phyloP scores from a whole-genome alignment of 1,284 basidiomycete species.

The Pterula multifida region DNA sequence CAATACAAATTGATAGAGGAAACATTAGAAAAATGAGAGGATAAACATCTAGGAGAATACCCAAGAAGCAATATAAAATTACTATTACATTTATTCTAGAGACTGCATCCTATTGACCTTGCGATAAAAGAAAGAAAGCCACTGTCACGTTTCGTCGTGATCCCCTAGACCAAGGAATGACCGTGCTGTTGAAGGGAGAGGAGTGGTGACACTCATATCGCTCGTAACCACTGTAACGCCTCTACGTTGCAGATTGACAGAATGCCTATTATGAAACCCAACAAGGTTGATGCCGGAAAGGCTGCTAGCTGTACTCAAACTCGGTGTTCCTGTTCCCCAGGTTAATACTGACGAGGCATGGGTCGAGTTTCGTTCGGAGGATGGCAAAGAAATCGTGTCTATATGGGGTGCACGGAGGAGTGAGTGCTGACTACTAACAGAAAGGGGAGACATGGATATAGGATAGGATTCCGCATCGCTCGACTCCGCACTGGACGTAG shows the following conservation, averaged over 20 bases:
- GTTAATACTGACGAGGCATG: background rate
- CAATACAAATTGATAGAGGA: too few species aligned
- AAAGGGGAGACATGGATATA: background rate
- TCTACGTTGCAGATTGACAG: background rate
- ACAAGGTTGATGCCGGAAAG: background rate
- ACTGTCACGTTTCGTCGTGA: background rate
- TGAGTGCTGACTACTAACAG: background rate
- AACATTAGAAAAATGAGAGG: background rate
- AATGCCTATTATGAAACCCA: conserved; percentile 1
- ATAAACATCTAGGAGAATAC: background rate
- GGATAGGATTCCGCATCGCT: background rate
- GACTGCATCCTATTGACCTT: background rate
- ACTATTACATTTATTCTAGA: background rate
- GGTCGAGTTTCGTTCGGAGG: background rate
- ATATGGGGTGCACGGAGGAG: background rate
- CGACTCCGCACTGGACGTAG: background rate
- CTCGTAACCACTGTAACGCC: background rate
- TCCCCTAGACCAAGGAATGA: background rate
- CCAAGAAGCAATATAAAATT: background rate
- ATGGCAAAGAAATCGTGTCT: background rate
- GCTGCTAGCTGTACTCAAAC: background rate
- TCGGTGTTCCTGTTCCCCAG: background rate
- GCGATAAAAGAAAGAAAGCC: background rate
- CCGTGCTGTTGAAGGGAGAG: too few species aligned
- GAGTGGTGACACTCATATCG: background rate